Conservation (phyloP, 2,329 filamentous ascomycete species). For the Drechmeria coniospora region DNA sequence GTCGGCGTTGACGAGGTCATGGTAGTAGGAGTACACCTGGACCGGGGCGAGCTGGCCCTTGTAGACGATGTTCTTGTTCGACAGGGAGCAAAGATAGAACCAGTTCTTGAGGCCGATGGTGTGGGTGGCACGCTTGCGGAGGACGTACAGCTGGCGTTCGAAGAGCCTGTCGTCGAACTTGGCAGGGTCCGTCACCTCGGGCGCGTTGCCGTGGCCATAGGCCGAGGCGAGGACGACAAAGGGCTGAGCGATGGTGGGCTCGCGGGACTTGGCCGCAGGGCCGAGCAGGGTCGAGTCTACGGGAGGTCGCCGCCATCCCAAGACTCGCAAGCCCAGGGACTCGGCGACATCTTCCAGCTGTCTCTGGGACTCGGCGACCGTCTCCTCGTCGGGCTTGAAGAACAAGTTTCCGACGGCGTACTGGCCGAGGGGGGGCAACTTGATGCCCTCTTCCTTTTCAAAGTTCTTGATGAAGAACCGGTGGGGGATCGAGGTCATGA, state of each 20-base stretch:
- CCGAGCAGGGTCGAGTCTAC: slow-evolving; percentile 86
- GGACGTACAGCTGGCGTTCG: slow-evolving; percentile 83
- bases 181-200: slow-evolving; percentile 62
- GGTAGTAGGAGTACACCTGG: slow-evolving; percentile 96
- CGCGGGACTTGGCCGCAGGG: slow-evolving; percentile 80
- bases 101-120: slow-evolving; percentile 92
- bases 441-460: slow-evolving; percentile 74
- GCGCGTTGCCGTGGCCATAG: slow-evolving; percentile 69
- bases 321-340: slow-evolving; percentile 70
- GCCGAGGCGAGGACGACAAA: slow-evolving; percentile 79
- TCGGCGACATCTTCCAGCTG: slow-evolving; percentile 91
- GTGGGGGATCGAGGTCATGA: slow-evolving; percentile 98
- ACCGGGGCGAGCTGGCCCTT: slow-evolving; percentile 90
- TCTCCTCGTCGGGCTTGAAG: slow-evolving; percentile 91
- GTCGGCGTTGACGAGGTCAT: slow-evolving; percentile 90
- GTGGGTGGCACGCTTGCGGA: slow-evolving; percentile 90
- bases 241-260: slow-evolving; percentile 89
- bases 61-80: slow-evolving; percentile 98
- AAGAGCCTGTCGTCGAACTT: slow-evolving; percentile 75
- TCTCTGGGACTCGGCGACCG: slow-evolving; percentile 75
- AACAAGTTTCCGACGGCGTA: slow-evolving; percentile 97
- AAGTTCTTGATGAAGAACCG: slow-evolving; percentile 99
- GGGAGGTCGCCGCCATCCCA: slow-evolving; percentile 94
- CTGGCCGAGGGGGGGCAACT: slow-evolving; percentile 75
- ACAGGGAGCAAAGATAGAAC: slow-evolving; percentile 96